phyloP scores from a whole-genome alignment of 257 asterid species.

The Nicotiana obtusifolia region DNA sequence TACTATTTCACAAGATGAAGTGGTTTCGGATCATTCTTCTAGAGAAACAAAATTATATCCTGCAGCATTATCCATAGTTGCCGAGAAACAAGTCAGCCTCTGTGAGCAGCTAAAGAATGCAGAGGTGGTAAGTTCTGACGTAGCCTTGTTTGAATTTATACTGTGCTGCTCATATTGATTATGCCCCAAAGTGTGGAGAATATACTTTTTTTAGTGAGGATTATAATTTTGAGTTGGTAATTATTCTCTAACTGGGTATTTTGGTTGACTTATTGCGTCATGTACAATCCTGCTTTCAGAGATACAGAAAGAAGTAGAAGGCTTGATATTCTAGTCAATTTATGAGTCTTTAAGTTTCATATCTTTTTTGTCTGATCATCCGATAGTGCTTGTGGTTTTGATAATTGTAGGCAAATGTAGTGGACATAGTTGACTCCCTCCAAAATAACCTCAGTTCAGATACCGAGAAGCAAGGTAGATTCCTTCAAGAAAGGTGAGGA shows the following conservation, averaged over 20 bases:
- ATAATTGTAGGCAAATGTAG: conserved; percentile 27
- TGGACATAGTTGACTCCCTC: background rate
- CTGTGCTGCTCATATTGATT: background rate
- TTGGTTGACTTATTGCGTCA: background rate
- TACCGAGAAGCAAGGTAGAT: conserved; percentile 15
- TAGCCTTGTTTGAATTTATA: background rate
- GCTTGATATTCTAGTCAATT: background rate
- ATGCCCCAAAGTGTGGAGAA: background rate
- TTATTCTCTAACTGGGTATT: background rate
- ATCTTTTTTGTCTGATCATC: background rate
- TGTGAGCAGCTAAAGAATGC: conserved; percentile 23
- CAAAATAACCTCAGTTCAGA: conserved; percentile 18
- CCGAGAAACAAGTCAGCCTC: conserved; percentile 19
- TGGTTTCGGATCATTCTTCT: conserved; percentile 18
- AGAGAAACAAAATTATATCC: conserved; percentile 13
- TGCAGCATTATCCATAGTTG: conserved; percentile 19
- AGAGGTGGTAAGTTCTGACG: conserved; percentile 17
- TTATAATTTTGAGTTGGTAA: background rate
- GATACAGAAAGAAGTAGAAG: background rate
- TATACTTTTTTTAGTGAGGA: background rate
- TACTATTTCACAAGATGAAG: conserved; percentile 24
- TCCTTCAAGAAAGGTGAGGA: conserved; percentile 30
- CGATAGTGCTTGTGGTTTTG: background rate
- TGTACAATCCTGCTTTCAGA: background rate
- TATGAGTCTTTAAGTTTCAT: background rate